Conservation (phyloP, 2,329 filamentous ascomycete genomes). For the Venturia carpophila region DNA sequence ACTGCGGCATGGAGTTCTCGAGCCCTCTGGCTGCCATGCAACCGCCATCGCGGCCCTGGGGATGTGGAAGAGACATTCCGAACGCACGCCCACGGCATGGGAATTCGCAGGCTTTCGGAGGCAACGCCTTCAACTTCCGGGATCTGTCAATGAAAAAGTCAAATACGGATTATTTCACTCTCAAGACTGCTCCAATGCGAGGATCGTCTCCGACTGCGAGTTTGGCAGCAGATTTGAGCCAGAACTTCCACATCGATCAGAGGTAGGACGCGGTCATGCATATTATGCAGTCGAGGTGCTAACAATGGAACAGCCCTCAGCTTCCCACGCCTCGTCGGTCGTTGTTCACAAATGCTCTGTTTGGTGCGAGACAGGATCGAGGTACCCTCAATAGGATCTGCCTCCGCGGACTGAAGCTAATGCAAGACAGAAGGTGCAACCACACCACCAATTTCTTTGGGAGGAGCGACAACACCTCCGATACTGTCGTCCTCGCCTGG, state of each 20-base stretch:
- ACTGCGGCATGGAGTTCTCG: conserved; percentile 69
- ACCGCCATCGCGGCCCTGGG: conserved; percentile 51
- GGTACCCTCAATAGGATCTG: conserved; percentile 42
- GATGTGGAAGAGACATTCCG: conserved; percentile 52
- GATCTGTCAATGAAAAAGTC: conserved; percentile 60
- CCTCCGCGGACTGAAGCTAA: conserved; percentile 4
- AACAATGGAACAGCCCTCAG: conserved; percentile 56
- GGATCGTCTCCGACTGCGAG: conserved; percentile 88
- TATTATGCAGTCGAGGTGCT: not conserved
- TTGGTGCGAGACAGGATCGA: conserved; percentile 49
- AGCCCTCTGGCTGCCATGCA: conserved; percentile 93
- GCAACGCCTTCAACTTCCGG: conserved; percentile 67
- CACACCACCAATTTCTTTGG: conserved; percentile 39
- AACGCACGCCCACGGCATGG: conserved; percentile 46
- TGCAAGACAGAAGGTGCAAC: conserved; percentile 32
- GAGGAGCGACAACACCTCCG: conserved; percentile 75
- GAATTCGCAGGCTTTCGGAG: conserved; percentile 48
- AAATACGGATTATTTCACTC: conserved; percentile 70
- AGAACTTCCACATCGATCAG: conserved; percentile 93
- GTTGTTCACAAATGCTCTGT: conserved; percentile 68
- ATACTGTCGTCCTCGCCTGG: conserved; percentile 77
- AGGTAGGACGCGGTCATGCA: conserved; percentile 54
- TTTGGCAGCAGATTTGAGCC: conserved; percentile 85
- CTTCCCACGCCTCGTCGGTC: conserved; percentile 76
- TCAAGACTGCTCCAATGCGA: conserved; percentile 44